Evolutionary conservation across 1,139 yeast genomes (phyloP).

Genomic region (Debaryomyces nepalensis): DNA sequence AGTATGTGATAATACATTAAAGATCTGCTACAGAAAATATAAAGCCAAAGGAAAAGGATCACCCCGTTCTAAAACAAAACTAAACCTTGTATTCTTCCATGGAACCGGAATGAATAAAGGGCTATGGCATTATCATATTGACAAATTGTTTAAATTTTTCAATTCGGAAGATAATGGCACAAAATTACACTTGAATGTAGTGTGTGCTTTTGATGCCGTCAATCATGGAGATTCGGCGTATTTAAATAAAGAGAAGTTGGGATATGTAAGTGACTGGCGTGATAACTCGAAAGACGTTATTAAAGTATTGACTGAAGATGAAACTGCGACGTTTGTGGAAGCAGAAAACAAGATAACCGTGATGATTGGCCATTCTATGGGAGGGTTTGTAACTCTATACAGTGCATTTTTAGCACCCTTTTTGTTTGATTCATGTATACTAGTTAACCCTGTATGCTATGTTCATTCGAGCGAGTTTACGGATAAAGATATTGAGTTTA

Average conservation of each 20-base stretch:
- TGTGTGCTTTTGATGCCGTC: constrained; percentile 55
- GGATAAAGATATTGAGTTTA: constrained; percentile 15
- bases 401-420: constrained; percentile 51
- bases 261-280: constrained; percentile 56
- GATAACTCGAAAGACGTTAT: constrained; percentile 60
- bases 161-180: constrained; percentile 11
- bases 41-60: constrained; percentile 16
- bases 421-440: constrained; percentile 52
- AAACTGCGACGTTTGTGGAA: constrained; percentile 29
- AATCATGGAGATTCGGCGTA: constrained; percentile 63
- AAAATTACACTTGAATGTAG: constrained; percentile 23
- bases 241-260: constrained; percentile 51
- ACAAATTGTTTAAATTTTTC: constrained; percentile 33
- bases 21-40: constrained; percentile 31
- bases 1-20: constrained; percentile 21
- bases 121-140: constrained; percentile 59
- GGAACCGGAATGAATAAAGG: constrained; percentile 67
- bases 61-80: background rate
- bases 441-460: constrained; percentile 60
- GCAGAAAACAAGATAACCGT: constrained; percentile 34
- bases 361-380: constrained; percentile 66
- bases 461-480: constrained; percentile 15
- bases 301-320: constrained; percentile 42
- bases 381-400: constrained; percentile 54
- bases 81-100: constrained; percentile 53